Base-by-base conservation (phyloP, 2,329 filamentous ascomycete genomes). In the Fusarium sarcochroum region DNA sequence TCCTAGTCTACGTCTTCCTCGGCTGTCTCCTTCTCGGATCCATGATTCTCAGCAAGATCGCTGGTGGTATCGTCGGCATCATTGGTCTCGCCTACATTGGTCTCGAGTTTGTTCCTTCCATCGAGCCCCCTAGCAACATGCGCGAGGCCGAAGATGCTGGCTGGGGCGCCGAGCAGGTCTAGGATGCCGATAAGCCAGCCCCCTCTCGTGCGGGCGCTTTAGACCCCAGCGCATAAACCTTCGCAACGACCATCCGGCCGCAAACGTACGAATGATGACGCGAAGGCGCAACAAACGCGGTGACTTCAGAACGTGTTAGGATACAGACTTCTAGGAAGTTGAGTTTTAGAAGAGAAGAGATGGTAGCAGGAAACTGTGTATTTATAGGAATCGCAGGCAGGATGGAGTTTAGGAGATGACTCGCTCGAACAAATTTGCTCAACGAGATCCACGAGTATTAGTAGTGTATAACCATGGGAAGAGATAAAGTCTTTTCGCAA, bases 1-100 rank as follows among this genome's bases (percentile, higher is more conserved):
- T 25, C 21, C 2, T 63, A 97, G 94, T 99, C 85, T 99, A 99
- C 87, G 88, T 98, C 81, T 98, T 99, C 81, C 86, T 97, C 75
- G 96, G 95, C 71, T 92, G 89, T 72, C 91, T 98, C 74, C 87
- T 97, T 59, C 87, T 98, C 58, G 89, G 93, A 73, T 81, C 86
- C 69, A 77, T 84, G 67, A 83, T 89, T 76, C 84, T 92, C 74
- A 90, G 90, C 77, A 89, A 90, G 77, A 89, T 97, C 58, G 89
- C 93, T 23, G 96, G 94, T 71, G 87, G 89, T 51, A 85, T 97
- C 72, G 86, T 98, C 71, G 93, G 90, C 51, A 74, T 96, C 52
- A 83, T 93, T 68, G 96, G 96, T 73, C 77, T 98, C 64, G 91
- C 79, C 66, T 99, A 98, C 82, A 82, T 87, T 70, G 89, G 82